Evolutionary conservation across 345 rosid species (phyloP), one percentile per base, ranked within the genome.

Genomic region (Raphanus raphanistrum): DNA sequence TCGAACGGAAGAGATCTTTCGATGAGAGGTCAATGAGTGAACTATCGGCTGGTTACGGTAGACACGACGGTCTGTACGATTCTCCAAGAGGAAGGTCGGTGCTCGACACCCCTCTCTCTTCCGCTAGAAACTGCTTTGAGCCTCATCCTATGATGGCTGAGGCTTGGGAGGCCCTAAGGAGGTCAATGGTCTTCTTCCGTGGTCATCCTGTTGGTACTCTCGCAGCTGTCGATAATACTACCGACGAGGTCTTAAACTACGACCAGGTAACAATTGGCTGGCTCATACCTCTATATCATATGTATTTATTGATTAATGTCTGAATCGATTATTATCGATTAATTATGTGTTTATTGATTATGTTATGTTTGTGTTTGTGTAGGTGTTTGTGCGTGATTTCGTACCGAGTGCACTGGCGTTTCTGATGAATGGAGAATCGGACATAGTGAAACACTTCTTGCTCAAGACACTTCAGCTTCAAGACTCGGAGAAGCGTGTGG

Each of bases 171-270:
- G 55, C 55, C 16, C 55, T 50, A 50, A 50, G 55, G 55, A 50
- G 55, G 55, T 50, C 55, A 13, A 50, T 50, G 55, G 55, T 50
- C 17, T 50, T 50, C 55, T 50, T n/a, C 21, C 55, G 55, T 50
- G 55, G 55, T 13, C 55, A 50, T 50, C 55, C 55, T 50, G 55
- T 50, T 50, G 55, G 55, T 50, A 50, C 55, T n/a, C 55, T 50
- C 55, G 55, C 55, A n/a, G 55, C 55, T 50, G 55, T 50, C 55
- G 55, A 50, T n/a, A 50, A 50, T 50, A 97, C 96, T 57, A 89
- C 98, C 0, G 97, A 94, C 66, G 98, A 94, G 82, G 97, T 92
- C 67, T 80, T 94, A 80, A 94, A 94, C 85, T 94, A 94, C 66
- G 98, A 94, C 84, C 98, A 94, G 98, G 98, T 94, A 63, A 72